Evolutionary conservation across 306 rosid genomes (phyloP).

Genomic region (Vicia sativa): DNA sequence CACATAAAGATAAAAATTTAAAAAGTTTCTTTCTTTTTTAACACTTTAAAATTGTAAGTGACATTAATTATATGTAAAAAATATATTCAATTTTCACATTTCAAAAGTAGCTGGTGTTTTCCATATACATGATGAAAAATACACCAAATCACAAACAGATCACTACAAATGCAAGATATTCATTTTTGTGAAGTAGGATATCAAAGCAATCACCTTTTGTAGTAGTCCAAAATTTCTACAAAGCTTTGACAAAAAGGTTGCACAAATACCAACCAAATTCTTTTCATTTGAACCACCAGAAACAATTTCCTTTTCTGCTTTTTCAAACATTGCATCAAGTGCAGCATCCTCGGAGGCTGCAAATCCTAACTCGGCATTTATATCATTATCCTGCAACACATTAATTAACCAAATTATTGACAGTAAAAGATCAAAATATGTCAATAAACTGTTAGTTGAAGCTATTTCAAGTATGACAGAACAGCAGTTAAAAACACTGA

Average conservation of each 20-base stretch:
- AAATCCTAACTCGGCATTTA: slow-evolving; percentile 87
- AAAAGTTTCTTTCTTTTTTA: background rate
- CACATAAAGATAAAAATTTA: background rate
- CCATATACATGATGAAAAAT: background rate
- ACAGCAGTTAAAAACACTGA: slow-evolving; percentile 17
- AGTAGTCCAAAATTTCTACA: slow-evolving; percentile 83
- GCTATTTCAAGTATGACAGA: slow-evolving; percentile 5
- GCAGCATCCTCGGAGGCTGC: slow-evolving; percentile 93
- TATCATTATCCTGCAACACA: slow-evolving; percentile 70
- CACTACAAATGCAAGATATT: slow-evolving; percentile 23
- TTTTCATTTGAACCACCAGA: slow-evolving; percentile 63
- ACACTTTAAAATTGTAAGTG: background rate
- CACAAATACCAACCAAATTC: slow-evolving; percentile 77
- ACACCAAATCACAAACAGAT: slow-evolving; percentile 17
- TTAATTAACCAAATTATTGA: slow-evolving; percentile 16
- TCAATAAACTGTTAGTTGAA: slow-evolving; percentile 19
- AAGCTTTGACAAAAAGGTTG: slow-evolving; percentile 78
- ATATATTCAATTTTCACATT: slow-evolving; percentile 10
- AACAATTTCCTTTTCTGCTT: slow-evolving; percentile 88
- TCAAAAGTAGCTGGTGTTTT: background rate
- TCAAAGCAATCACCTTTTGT: slow-evolving; percentile 72
- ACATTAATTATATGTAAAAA: slow-evolving; percentile 18
- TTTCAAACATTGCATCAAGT: slow-evolving; percentile 81
- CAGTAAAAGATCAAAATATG: slow-evolving; percentile 23
- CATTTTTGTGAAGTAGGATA: slow-evolving; percentile 8